Evolutionary conservation across 345 rosid species (phyloP).

Genomic region (Citropsis articulata): DNA sequence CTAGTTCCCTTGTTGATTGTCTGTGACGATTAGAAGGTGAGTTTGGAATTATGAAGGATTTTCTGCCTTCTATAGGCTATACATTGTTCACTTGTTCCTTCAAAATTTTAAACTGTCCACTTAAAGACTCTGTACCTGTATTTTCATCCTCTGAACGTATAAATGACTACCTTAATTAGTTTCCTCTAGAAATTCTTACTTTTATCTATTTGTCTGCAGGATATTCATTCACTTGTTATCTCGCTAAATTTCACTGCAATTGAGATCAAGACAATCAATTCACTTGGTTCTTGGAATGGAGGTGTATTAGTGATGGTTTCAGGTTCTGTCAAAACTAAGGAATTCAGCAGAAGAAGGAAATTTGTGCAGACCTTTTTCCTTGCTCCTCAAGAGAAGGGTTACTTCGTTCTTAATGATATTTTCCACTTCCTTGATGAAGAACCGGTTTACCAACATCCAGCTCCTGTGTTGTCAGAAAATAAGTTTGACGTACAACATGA

Average conservation of each 20-base stretch:
- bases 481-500: conserved; percentile 42
- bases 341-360: conserved; percentile 53
- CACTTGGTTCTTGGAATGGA: conserved; percentile 77
- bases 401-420: conserved; percentile 83
- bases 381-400: conserved; percentile 97
- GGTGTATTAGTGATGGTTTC: conserved; percentile 85
- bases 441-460: conserved; percentile 44
- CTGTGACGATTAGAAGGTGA: background rate
- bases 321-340: conserved; percentile 77
- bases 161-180: background rate
- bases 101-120: background rate
- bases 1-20: background rate
- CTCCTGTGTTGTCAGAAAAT: conserved; percentile 45
- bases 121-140: background rate
- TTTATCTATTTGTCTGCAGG: conserved; percentile 36
- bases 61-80: background rate
- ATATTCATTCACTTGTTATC: conserved; percentile 67
- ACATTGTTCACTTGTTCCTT: background rate
- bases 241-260: conserved; percentile 69
- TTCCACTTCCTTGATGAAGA: conserved; percentile 73
- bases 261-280: conserved; percentile 94
- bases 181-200: background rate
- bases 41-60: background rate
- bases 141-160: background rate
- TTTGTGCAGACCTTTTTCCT: conserved; percentile 89